A percentile compares a stretch with the other conserved stretches of the same genome.
Evolutionary conservation across 2,329 filamentous ascomycete species (phyloP).

Genomic region (Leptographium radiaticola): DNA sequence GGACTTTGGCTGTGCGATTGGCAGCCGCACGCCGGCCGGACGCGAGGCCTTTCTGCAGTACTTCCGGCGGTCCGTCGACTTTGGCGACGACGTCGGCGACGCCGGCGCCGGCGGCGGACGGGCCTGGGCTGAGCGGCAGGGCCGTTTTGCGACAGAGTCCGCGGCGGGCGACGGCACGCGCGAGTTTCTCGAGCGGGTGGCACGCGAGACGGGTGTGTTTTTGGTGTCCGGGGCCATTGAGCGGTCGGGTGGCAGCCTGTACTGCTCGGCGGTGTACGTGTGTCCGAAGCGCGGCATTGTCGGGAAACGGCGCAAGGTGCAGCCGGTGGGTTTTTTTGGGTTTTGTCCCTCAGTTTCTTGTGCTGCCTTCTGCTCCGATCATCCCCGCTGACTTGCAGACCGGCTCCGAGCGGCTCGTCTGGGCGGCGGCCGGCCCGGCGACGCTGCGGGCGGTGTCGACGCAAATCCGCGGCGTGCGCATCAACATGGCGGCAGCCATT

Average conservation of each 20-base stretch:
- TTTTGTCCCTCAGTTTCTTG: neutral
- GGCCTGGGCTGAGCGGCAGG: constrained; percentile 43
- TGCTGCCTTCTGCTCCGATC: neutral
- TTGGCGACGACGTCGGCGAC: constrained; percentile 60
- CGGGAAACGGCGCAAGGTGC: constrained; percentile 83
- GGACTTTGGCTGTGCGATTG: constrained; percentile 62
- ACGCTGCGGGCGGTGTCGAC: constrained; percentile 72
- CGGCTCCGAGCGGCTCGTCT: constrained; percentile 68
- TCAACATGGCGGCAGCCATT: constrained; percentile 77
- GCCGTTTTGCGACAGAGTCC: constrained; percentile 21
- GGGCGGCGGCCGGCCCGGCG: constrained; percentile 72
- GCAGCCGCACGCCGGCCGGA: constrained; percentile 52
- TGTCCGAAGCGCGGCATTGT: constrained; percentile 60
- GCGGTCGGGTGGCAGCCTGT: constrained; percentile 66
- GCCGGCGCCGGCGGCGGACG: constrained; percentile 52
- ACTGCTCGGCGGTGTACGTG: constrained; percentile 73
- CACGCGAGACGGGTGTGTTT: constrained; percentile 68
- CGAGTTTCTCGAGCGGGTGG: constrained; percentile 65
- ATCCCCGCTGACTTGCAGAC: constrained; percentile 34
- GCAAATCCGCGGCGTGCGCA: constrained; percentile 60
- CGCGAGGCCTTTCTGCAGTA: constrained; percentile 74
- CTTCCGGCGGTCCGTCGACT: constrained; percentile 65
- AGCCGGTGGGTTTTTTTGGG: constrained; percentile 48
- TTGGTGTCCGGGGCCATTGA: constrained; percentile 72
- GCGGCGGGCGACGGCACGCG: constrained; percentile 47